phyloP scores from a whole-genome alignment of 208 protist genomes.

The Angomonas deanei region DNA sequence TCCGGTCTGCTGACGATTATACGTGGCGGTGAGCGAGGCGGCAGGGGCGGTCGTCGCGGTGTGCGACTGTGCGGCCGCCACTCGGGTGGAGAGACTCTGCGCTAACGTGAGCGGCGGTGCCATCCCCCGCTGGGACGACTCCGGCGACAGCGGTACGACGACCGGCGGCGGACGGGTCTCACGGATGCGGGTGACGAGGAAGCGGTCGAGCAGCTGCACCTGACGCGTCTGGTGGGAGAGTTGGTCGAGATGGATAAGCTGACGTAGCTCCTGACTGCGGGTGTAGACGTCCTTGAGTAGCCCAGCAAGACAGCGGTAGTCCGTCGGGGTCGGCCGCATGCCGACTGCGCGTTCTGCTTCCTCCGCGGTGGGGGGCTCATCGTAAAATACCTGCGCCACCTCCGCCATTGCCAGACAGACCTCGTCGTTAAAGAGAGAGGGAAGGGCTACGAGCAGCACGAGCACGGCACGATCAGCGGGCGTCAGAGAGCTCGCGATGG shows the following conservation, averaged over 20 bases:
- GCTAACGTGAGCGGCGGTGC: not conserved
- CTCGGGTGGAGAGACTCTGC: not conserved
- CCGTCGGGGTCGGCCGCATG: constrained; percentile 45
- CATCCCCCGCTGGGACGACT: not conserved
- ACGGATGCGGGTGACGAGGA: constrained; percentile 45
- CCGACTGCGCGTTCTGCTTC: not conserved
- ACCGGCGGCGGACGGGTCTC: constrained; percentile 12
- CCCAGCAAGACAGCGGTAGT: constrained; percentile 27
- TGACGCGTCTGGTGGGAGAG: constrained; percentile 27
- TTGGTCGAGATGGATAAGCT: constrained; percentile 35
- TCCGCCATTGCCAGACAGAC: constrained; percentile 66
- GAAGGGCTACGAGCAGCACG: constrained; percentile 55
- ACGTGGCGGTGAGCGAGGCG: not conserved
- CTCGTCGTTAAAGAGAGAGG: constrained; percentile 67
- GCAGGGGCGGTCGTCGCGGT: not conserved
- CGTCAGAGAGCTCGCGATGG: constrained; percentile 23
- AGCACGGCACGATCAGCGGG: constrained; percentile 56
- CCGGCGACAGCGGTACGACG: constrained; percentile 12
- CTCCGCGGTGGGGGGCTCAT: not conserved
- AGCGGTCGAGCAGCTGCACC: constrained; percentile 40
- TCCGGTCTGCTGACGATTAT: too few relatives aligned
- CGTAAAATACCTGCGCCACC: constrained; percentile 19
- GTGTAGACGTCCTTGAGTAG: constrained; percentile 24
- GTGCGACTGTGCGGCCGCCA: not conserved
- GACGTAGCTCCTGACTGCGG: constrained; percentile 32